Evolutionary conservation across 2,329 filamentous ascomycete genomes (phyloP).

Genomic region (Trichoderma asperellum): DNA sequence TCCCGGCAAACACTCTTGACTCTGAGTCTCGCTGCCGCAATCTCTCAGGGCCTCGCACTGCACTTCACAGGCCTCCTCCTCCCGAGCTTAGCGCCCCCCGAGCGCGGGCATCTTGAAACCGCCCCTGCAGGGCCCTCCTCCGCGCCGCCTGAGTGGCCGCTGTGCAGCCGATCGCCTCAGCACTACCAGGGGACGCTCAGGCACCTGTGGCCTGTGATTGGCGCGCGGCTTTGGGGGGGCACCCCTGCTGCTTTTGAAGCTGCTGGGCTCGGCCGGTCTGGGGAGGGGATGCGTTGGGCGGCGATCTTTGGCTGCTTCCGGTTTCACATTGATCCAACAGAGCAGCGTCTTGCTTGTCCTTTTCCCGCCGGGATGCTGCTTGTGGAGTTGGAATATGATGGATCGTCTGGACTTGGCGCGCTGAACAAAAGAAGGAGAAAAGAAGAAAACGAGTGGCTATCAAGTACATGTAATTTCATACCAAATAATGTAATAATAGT

Average conservation of each 20-base stretch:
- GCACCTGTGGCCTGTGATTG: slow-evolving; percentile 25
- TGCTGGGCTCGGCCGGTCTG: not conserved
- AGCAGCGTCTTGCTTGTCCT: not conserved
- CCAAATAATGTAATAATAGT: not conserved
- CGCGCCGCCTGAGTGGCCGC: not conserved
- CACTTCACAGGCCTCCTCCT: not conserved
- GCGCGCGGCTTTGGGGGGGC: not conserved
- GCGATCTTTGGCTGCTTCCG: not conserved
- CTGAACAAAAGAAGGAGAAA: not conserved
- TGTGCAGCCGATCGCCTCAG: slow-evolving; percentile 20
- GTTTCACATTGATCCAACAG: not conserved
- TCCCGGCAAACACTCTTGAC: not conserved
- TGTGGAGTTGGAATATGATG: not conserved
- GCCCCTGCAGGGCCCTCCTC: slow-evolving; percentile 1
- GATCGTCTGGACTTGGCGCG: not conserved
- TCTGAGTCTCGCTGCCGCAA: not conserved
- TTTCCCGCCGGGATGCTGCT: not conserved
- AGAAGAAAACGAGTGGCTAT: not conserved
- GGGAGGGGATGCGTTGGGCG: not conserved
- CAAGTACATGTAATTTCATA: not conserved
- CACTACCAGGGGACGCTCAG: slow-evolving; percentile 24
- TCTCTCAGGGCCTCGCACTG: not conserved
- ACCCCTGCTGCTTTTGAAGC: slow-evolving; percentile 10
- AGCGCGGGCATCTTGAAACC: slow-evolving; percentile 20
- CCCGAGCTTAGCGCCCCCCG: not conserved